These are phyloP conservation scores for Monilinia vaccinii-corymbosi DNA, from an alignment of 2,329 filamentous ascomycete species.

Conservation along the genomic window DNA sequence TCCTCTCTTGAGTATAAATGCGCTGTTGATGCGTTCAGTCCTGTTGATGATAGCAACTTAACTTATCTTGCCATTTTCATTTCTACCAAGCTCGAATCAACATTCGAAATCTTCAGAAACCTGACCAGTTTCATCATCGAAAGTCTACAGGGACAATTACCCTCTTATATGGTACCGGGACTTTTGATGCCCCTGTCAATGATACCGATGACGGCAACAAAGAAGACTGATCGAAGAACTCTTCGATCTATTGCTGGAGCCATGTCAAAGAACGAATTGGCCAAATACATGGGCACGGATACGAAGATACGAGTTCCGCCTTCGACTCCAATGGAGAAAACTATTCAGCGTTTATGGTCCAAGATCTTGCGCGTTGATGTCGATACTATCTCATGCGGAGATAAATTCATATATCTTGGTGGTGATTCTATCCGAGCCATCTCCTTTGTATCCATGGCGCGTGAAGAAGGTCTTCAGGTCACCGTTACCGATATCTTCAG, in stretches of 20 bases:
- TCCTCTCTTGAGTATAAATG: neutral
- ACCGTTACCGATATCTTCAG: slow-evolving; percentile 36
- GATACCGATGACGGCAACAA: slow-evolving; percentile 23
- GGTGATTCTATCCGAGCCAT: slow-evolving; percentile 31
- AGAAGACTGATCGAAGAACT: neutral
- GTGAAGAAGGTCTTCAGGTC: slow-evolving; percentile 26
- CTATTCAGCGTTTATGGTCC: slow-evolving; percentile 8
- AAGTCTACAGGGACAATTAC: slow-evolving; percentile 22
- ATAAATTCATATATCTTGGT: slow-evolving; percentile 32
- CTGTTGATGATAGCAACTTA: neutral
- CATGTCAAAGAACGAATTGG: neutral
- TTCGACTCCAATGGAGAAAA: slow-evolving; percentile 3
- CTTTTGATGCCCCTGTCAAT: slow-evolving; percentile 34
- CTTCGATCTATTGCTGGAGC: neutral
- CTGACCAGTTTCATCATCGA: neutral
- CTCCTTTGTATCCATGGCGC: slow-evolving; percentile 34
- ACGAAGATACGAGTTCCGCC: neutral
- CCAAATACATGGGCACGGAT: neutral
- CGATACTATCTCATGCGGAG: slow-evolving; percentile 16
- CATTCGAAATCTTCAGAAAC: neutral
- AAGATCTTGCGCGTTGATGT: neutral
- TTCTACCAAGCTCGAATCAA: neutral
- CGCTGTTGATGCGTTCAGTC: neutral
- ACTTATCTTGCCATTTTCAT: neutral
- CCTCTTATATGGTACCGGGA: slow-evolving; percentile 38